These are phyloP conservation scores for Komagataella populi DNA, from an alignment of 805 yeast genomes.

Conservation along the genomic window DNA sequence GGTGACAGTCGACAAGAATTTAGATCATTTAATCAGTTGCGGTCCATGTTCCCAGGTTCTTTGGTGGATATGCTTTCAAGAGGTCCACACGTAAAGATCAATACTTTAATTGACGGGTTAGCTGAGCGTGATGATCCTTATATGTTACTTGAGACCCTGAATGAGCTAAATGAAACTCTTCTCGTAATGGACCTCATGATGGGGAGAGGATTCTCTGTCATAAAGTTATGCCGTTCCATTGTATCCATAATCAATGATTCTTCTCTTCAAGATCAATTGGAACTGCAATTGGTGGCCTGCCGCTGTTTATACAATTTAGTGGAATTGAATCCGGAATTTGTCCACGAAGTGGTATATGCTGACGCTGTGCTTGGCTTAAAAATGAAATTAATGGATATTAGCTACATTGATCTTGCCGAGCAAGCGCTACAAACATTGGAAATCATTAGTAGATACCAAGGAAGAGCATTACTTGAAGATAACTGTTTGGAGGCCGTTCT, in stretches of 20 bases:
- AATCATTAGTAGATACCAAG: conserved; percentile 42
- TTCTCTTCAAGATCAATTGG: conserved; percentile 46
- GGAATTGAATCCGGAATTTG: conserved; percentile 58
- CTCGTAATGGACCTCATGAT: conserved; percentile 58
- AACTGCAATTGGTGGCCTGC: conserved; percentile 72
- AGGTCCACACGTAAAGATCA: conserved; percentile 5
- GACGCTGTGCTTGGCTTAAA: conserved; percentile 58
- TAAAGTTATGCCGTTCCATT: conserved; percentile 37
- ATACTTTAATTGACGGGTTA: conserved; percentile 21
- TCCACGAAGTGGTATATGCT: conserved; percentile 45
- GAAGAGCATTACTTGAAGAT: conserved; percentile 35
- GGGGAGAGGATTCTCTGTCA: conserved; percentile 52
- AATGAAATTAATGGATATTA: conserved; percentile 55
- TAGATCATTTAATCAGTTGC: conserved; percentile 5
- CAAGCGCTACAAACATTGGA: conserved; percentile 73
- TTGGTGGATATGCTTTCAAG: conserved; percentile 1
- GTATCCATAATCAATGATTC: conserved; percentile 48
- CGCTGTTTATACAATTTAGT: conserved; percentile 71
- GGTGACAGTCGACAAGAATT: conserved; percentile 6
- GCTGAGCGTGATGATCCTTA: conserved; percentile 41
- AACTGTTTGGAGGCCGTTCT: conserved; percentile 57
- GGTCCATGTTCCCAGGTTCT: conserved; percentile 11
- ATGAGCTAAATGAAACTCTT: conserved; percentile 48
- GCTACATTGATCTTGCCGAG: conserved; percentile 84
- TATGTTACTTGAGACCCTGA: conserved; percentile 47